Conservation (phyloP, 768 basidiomycete genomes). For the Trametes punicea region DNA sequence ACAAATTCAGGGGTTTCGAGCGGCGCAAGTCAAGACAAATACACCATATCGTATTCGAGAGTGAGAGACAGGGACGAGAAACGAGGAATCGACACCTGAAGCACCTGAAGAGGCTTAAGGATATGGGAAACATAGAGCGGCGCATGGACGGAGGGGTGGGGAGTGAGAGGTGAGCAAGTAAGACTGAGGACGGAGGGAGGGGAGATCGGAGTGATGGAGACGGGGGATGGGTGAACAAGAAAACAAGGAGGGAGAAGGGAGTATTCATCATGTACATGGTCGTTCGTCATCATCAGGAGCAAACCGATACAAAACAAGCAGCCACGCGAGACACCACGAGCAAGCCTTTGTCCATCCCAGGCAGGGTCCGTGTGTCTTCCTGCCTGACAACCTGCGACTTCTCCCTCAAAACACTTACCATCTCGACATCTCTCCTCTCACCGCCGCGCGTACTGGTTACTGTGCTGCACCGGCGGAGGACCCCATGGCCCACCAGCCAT, state of each 20-base stretch:
- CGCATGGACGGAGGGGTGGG: not conserved
- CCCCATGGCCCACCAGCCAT: conserved; percentile 24
- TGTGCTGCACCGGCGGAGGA: conserved; percentile 27
- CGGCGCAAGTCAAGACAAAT: conserved; percentile 7
- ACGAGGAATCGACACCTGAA: not conserved
- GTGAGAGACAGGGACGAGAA: not conserved
- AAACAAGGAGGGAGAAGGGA: not conserved
- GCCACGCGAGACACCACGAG: conserved; percentile 13
- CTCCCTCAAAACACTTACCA: not conserved
- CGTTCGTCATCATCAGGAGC: conserved; percentile 7
- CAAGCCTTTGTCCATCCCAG: conserved; percentile 18
- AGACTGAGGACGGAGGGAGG: not conserved
- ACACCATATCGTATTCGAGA: conserved; percentile 11
- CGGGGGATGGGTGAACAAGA: not conserved
- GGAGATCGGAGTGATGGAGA: not conserved
- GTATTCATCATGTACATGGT: conserved; percentile 5
- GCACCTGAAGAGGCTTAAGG: conserved; percentile 12
- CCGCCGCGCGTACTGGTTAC: conserved; percentile 27
- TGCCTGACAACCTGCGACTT: conserved; percentile 10
- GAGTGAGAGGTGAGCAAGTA: not conserved
- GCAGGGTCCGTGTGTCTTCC: conserved; percentile 20
- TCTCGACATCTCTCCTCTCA: conserved; percentile 5
- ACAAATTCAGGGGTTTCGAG: not conserved
- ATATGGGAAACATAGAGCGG: conserved; percentile 10
- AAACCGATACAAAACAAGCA: conserved; percentile 2